Evolutionary conservation across 179 eudicot species (phyloP), one percentile per base, ranked within the genome.

Genomic region (Actinidia polygama): DNA sequence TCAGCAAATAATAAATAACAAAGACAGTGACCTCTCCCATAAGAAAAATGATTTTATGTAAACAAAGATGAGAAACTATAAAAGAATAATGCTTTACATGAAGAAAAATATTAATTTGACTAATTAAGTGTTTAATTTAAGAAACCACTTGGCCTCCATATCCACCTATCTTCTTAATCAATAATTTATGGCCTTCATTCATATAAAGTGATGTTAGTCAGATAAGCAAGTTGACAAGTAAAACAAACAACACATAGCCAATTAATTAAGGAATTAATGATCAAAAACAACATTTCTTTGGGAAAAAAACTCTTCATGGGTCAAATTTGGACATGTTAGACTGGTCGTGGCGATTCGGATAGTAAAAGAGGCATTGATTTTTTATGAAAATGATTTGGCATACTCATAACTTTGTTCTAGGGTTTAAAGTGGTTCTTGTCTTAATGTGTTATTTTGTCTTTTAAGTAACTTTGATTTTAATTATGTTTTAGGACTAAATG

Each of bases 301-400:
- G 0, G 6, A 11, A 68, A 10, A 30, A 30, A 24, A 30, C 71
- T 30, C 12, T 23, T 6, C 21, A 40, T 44, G 4, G 4, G 14
- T 73, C 53, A 50, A 75, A 64, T 47, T 44, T 26, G 80, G 79
- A 36, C 21, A 62, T 74, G 57, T 51, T 72, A 46, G 50, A 51
- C 44, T 66, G 67, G 16, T 15, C 64, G 76, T 67, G 76, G 84
- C 84, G 67, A 82, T 59, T 75, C 68, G 84, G 49, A 30, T 30
- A 0, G 36, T 30, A 30, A 30, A 30, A 19, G 47, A 51, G 54
- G 46, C 44, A 74, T 73, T 78, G 36, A 50, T 58, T 51, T 7
- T 61, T 26, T 11, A 3, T 10, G 54, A 62, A 79, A 82, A 54
- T 75, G 57, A 4, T 16, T 30, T 71, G 66, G 69, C 7, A 12